Percentiles rank a stretch among this genome's conserved stretches.
phyloP scores from a whole-genome alignment of 2,329 filamentous ascomycete genomes.

The Penicillium sp. region DNA sequence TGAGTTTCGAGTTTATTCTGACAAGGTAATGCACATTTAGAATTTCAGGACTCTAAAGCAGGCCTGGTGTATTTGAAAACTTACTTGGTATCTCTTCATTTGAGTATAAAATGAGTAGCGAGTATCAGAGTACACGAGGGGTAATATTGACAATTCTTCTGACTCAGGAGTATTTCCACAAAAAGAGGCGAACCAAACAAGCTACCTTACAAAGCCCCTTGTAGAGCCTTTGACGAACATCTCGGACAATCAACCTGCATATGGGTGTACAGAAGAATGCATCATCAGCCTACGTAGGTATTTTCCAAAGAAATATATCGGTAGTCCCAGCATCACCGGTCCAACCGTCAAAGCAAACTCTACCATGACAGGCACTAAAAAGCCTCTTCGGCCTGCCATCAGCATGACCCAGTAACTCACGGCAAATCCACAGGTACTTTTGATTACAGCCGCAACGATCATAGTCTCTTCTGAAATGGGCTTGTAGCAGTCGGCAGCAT shows the following conservation, averaged over 20 bases:
- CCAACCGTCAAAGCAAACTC: conserved; percentile 43
- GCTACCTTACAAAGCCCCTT: no score
- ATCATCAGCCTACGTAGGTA: background rate
- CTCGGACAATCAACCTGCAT: background rate
- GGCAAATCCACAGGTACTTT: conserved; percentile 47
- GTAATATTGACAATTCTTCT: no score
- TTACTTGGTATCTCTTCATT: no score
- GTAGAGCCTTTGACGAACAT: no score
- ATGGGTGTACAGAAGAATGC: background rate
- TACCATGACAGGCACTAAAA: conserved; percentile 46
- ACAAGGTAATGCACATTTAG: no score
- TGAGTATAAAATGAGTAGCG: no score
- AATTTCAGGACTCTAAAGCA: no score
- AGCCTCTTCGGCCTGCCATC: conserved; percentile 20
- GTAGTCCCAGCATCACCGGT: conserved; percentile 36
- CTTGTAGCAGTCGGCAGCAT: conserved; percentile 50
- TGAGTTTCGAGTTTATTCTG: no score
- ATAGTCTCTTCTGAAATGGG: conserved; percentile 49
- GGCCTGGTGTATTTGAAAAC: no score
- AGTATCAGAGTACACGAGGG: no score
- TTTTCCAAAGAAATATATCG: background rate
- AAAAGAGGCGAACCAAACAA: no score
- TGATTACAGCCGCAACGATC: conserved; percentile 46
- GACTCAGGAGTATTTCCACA: no score
- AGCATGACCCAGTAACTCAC: conserved; percentile 15